phyloP scores from a whole-genome alignment of 2,329 filamentous ascomycete species.

The Penicillium sclerotigenum region DNA sequence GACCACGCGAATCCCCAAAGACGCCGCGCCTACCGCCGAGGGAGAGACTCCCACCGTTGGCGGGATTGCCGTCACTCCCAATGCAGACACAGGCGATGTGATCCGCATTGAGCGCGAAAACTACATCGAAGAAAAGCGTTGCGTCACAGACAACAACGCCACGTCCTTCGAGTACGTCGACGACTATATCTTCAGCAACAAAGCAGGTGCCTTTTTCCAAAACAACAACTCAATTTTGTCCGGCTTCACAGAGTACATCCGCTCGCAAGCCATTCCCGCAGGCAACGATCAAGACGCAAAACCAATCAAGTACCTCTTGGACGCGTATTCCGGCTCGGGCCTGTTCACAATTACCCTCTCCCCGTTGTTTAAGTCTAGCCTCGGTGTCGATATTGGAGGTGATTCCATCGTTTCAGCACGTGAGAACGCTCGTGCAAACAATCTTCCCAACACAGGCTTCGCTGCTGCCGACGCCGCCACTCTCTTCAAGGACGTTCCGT shows the following conservation, averaged over 20 bases:
- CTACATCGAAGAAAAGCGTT: conserved; percentile 77
- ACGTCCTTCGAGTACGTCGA: conserved; percentile 85
- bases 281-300: conserved; percentile 31
- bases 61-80: conserved; percentile 28
- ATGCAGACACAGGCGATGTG: conserved; percentile 41
- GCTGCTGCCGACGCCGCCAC: conserved; percentile 81
- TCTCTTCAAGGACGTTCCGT: conserved; percentile 74
- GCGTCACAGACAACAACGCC: conserved; percentile 80
- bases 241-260: conserved; percentile 81
- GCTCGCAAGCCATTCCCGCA: conserved; percentile 67
- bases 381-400: conserved; percentile 85
- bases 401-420: conserved; percentile 75
- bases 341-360: conserved; percentile 96
- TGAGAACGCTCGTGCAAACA: conserved; percentile 74
- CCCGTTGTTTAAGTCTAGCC: conserved; percentile 70
- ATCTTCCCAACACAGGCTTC: conserved; percentile 73
- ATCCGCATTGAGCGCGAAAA: conserved; percentile 56
- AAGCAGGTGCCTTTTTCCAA: conserved; percentile 94
- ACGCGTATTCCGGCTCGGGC: conserved; percentile 95
- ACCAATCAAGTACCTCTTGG: conserved; percentile 79
- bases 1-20: conserved; percentile 58
- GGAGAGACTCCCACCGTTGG: conserved; percentile 20
- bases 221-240: conserved; percentile 99
- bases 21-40: conserved; percentile 13
- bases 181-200: conserved; percentile 80